Conservation (phyloP, 345 rosid genomes). For the Laguncularia racemosa region DNA sequence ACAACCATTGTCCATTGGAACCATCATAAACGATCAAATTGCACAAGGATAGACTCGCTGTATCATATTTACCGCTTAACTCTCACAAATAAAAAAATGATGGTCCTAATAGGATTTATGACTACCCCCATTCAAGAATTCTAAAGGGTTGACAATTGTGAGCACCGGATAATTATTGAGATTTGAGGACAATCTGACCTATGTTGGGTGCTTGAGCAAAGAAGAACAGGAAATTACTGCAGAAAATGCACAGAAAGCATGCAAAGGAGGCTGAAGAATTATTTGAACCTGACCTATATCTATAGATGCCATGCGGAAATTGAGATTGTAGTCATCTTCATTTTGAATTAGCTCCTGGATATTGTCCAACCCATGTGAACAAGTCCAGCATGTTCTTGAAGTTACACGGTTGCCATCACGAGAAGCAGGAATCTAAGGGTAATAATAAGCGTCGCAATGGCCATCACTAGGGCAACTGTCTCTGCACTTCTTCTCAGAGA, state of each 20-base stretch:
- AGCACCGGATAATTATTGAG: no score
- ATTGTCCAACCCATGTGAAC: constrained; percentile 8
- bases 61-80: no score
- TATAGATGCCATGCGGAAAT: constrained; percentile 9
- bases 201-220: no score
- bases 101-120: no score
- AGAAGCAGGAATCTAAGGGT: not conserved
- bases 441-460: constrained; percentile 31
- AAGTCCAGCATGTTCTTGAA: constrained; percentile 19
- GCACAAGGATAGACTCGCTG: no score
- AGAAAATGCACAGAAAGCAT: no score
- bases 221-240: no score
- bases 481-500: constrained; percentile 6
- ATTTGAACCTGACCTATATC: constrained; percentile 19
- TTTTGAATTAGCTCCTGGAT: constrained; percentile 14
- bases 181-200: no score
- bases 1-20: not conserved
- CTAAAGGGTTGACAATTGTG: no score
- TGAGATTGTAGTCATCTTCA: constrained; percentile 2
- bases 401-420: accelerated
- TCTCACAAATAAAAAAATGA: no score
- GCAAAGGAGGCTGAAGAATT: no score
- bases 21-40: not conserved
- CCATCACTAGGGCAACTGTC: constrained; percentile 16
- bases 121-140: no score